Conservation (phyloP, 2,329 filamentous ascomycete genomes). For the Penicillium sclerotigenum region DNA sequence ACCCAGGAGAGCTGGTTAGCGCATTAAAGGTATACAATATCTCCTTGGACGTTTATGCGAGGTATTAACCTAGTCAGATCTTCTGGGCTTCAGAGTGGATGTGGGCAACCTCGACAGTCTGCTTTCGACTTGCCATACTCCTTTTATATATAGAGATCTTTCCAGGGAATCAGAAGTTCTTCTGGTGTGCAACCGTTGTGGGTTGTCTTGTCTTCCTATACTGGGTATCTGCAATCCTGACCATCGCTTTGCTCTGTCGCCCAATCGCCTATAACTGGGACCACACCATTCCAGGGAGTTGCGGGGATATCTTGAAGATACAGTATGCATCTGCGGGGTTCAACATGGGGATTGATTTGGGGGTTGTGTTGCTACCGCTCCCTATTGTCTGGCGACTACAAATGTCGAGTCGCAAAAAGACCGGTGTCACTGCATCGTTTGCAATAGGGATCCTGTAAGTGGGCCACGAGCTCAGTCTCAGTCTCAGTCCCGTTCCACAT, state of each 20-base stretch:
- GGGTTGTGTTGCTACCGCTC: conserved; percentile 6
- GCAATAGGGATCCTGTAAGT: conserved; percentile 11
- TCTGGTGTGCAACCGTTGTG: neutral
- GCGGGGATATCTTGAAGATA: conserved; percentile 10
- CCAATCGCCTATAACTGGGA: conserved; percentile 17
- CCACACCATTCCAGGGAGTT: conserved; percentile 1
- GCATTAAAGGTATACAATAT: neutral
- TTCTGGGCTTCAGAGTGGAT: conserved; percentile 20
- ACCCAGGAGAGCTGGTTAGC: neutral
- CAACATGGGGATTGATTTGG: conserved; percentile 12
- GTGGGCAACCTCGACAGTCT: conserved; percentile 11
- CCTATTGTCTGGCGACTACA: conserved; percentile 12
- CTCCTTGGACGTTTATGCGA: too few relatives aligned
- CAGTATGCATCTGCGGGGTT: conserved; percentile 14
- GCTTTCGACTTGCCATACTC: conserved; percentile 13
- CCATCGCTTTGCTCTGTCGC: conserved; percentile 10
- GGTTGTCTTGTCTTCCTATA: conserved; percentile 10
- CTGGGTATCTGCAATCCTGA: conserved; percentile 9
- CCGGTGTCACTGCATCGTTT: conserved; percentile 9
- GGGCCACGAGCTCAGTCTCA: neutral
- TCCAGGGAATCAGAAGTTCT: conserved; percentile 2
- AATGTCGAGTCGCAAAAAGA: conserved; percentile 15
- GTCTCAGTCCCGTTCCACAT: neutral
- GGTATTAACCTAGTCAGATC: neutral
- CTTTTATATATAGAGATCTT: conserved; percentile 14